Evolutionary conservation across 2,329 filamentous ascomycete genomes (phyloP), one percentile per base, ranked within the genome.

Genomic region (Nemania abortiva): DNA sequence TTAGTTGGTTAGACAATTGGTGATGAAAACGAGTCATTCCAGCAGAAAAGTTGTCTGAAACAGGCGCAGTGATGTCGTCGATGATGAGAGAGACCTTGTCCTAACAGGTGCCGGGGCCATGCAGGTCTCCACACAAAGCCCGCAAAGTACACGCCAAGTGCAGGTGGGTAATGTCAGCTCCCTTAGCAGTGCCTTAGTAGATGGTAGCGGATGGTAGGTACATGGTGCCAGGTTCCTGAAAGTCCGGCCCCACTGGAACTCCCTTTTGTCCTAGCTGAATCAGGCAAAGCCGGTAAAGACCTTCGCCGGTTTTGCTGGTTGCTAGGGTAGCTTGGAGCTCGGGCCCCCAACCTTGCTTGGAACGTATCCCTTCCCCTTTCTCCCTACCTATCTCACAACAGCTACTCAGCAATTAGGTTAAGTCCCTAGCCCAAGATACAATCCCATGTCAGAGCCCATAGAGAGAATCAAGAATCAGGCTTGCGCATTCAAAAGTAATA

Each of bases 51-150:
- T 24, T 45, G 20, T 57, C 53, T 34, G 55, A 50, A 66, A 66
- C 63, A 56, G 20, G 39, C 29, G n/a, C 57, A 37, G 45, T 54
- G 65, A 64, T 67, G 68, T 62, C 45, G 55, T 59, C 60, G 47
- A 68, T 60, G 63, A 65, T 50, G 62, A 52, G 49, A 52, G 49
- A 27, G 15, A 52, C 22, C 15, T 6, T n/a, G 42, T 47, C 13
- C 15, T 27, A 52, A 52, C 18, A 29, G n/a, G 49, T 52, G 52
- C 52, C 22, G 29, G 52, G 29, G 29, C 27, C 52, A 54, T 54
- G 52, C 29, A 31, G 27, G 50, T 52, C 20, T 52, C 49, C 49
- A 52, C 22, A 29, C 18, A 20, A 50, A 50, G 24, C 24, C 24
- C 24, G 24, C 24, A 27, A 27, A 27, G 24, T 27, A 27, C 24